Conservation (phyloP, 2,329 filamentous ascomycete genomes). For the Epicoccum sorghinum region DNA sequence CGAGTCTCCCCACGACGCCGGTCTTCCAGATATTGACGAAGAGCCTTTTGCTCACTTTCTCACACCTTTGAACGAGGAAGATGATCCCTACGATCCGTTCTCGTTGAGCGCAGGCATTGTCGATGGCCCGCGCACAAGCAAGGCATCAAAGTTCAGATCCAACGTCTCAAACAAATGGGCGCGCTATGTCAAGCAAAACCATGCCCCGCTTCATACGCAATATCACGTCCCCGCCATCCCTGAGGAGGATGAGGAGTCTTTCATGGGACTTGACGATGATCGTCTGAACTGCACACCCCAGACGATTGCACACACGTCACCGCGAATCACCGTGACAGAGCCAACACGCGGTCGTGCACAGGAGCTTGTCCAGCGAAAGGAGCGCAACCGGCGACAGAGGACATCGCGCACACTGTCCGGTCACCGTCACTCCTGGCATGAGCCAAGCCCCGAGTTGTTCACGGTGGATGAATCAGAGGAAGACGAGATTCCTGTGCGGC, state of each 20-base stretch:
- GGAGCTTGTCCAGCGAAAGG: slow-evolving; percentile 42
- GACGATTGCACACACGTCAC: slow-evolving; percentile 35
- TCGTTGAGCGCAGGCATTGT: slow-evolving; percentile 50
- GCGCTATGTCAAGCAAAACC: slow-evolving; percentile 47
- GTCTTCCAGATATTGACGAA: slow-evolving; percentile 51
- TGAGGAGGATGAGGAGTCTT: slow-evolving; percentile 45
- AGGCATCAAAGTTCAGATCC: slow-evolving; percentile 47
- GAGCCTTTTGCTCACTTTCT: slow-evolving; percentile 53
- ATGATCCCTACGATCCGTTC: slow-evolving; percentile 46
- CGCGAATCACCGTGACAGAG: slow-evolving; percentile 37
- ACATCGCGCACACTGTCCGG: slow-evolving; percentile 47
- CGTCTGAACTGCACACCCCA: slow-evolving; percentile 41
- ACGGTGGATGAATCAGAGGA: slow-evolving; percentile 51
- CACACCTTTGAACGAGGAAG: slow-evolving; percentile 49
- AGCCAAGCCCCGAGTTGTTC: slow-evolving; percentile 50
- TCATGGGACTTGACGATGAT: slow-evolving; percentile 46
- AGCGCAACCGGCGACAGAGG: slow-evolving; percentile 36
- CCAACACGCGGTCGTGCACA: slow-evolving; percentile 46
- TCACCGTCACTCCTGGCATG: slow-evolving; percentile 50
- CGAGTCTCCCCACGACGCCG: slow-evolving; percentile 17
- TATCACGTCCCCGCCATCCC: slow-evolving; percentile 38
- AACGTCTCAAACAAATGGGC: slow-evolving; percentile 50
- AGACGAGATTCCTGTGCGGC: slow-evolving; percentile 35
- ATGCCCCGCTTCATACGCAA: slow-evolving; percentile 38
- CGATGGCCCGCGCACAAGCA: slow-evolving; percentile 38